Base-by-base conservation (phyloP, 208 protist species). In the Acanthamoeba rhysodes region DNA sequence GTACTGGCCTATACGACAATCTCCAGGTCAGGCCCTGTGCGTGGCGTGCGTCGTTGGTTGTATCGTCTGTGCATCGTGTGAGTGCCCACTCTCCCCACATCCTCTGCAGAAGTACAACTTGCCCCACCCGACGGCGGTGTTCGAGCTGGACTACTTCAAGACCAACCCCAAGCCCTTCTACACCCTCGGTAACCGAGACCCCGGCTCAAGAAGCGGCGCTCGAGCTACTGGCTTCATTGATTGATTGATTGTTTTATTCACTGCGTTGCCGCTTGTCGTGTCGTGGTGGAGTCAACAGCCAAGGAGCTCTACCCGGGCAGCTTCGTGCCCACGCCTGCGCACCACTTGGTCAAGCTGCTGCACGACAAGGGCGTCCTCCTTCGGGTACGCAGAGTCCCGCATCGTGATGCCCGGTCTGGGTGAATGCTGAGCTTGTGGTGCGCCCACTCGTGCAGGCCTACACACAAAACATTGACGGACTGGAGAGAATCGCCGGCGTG, bases 1-100 rank as follows among this genome's bases (percentile, higher is more conserved):
- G 96, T 32, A 99, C 96, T 4, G 99, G 99, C n/a, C 96, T 99
- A 14, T 99, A 99, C 94, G 95, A 91, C 97, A 99, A 59, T 50
- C 88, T 97, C 98, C 82, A 95, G 72, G 72, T 80, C 62, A n/a
- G 62, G 12, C 59, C 24, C 22, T 20, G 20, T 66, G 12, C 18
- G 8, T 24, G 62, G 14, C 4, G 24, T 68, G 20, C 50, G 16
- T 57, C 16, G 16, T 57, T 55, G 50, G 9, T 57, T 0, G 9
- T 18, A 4, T 57, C 16, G 50, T 59, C 22, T 59, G 7, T 57
- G 50, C 50, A 7, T 18, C 66, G 22, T n/a, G 32, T 74, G 24
- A 41, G 22, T 76, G 68, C n/a, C 50, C 18, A 80, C 72, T 20
- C 72, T 20, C 37, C 37, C 34, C 0, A 50, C 34, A 0, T 48